These are phyloP conservation scores for Hemisphaericaspora xylanilytica DNA, from an alignment of 1,139 yeast species.

Conservation along the genomic window DNA sequence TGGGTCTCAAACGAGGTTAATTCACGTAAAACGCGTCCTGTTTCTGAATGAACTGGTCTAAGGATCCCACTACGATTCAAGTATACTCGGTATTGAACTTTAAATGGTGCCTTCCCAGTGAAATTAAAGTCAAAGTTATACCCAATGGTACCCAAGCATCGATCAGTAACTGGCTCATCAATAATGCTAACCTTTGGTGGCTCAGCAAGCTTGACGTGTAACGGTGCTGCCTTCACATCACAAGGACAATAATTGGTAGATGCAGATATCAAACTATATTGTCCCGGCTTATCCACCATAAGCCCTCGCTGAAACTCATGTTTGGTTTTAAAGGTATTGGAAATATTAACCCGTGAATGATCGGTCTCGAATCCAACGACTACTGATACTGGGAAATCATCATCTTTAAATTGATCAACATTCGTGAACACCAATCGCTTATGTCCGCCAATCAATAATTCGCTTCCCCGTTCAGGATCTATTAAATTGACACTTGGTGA, in stretches of 20 bases:
- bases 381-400: constrained; percentile 50
- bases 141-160: constrained; percentile 92
- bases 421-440: constrained; percentile 32
- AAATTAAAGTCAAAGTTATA: constrained; percentile 65
- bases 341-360: constrained; percentile 24
- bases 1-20: constrained; percentile 22
- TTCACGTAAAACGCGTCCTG: constrained; percentile 28
- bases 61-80: constrained; percentile 37
- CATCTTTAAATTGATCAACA: constrained; percentile 20
- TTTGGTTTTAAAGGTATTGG: constrained; percentile 34
- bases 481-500: constrained; percentile 48
- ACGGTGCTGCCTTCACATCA: constrained; percentile 36
- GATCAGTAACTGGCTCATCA: constrained; percentile 67
- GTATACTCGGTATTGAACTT: constrained; percentile 60
- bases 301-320: constrained; percentile 34
- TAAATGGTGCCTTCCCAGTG: constrained; percentile 81
- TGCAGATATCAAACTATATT: constrained; percentile 53
- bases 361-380: constrained; percentile 20
- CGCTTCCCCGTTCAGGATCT: constrained; percentile 38
- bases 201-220: constrained; percentile 24
- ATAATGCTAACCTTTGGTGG: constrained; percentile 53
- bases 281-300: constrained; percentile 57
- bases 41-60: constrained; percentile 30
- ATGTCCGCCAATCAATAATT: constrained; percentile 37
- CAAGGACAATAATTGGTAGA: constrained; percentile 66